A percentile compares a stretch with the other conserved stretches of the same genome.
Evolutionary conservation across 2,329 filamentous ascomycete species (phyloP).

Genomic region (Exophiala oligosperma): DNA sequence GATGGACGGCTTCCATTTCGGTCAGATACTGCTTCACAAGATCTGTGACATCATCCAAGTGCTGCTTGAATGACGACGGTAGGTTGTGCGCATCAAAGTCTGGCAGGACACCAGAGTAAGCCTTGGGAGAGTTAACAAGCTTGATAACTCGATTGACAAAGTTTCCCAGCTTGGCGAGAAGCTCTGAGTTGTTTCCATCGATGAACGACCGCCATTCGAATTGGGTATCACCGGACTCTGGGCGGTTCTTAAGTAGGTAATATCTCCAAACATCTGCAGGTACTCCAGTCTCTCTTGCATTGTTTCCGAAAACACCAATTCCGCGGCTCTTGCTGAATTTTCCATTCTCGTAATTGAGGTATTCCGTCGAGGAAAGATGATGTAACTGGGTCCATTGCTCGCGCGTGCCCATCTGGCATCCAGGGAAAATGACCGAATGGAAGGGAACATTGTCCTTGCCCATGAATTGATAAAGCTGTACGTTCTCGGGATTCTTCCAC

Average conservation of each 20-base stretch:
- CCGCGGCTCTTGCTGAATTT: constrained; percentile 93
- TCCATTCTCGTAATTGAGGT: constrained; percentile 82
- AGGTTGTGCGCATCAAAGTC: constrained; percentile 48
- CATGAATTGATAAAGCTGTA: constrained; percentile 91
- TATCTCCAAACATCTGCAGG: constrained; percentile 89
- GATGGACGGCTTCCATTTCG: constrained; percentile 61
- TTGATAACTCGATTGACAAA: constrained; percentile 74
- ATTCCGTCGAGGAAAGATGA: constrained; percentile 85
- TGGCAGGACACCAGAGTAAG: constrained; percentile 68
- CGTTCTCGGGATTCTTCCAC: constrained; percentile 89
- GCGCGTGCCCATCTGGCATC: constrained; percentile 77
- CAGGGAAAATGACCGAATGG: constrained; percentile 90
- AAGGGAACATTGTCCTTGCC: constrained; percentile 89
- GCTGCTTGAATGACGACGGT: constrained; percentile 42
- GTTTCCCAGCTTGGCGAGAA: constrained; percentile 73
- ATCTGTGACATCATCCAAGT: constrained; percentile 50
- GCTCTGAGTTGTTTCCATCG: constrained; percentile 81
- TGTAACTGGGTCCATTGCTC: constrained; percentile 89
- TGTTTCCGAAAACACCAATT: constrained; percentile 88
- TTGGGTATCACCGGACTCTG: constrained; percentile 82
- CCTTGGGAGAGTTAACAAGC: constrained; percentile 68
- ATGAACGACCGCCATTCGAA: constrained; percentile 89
- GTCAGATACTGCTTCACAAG: constrained; percentile 57
- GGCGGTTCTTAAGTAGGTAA: constrained; percentile 81
- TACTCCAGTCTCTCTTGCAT: constrained; percentile 82